Evolutionary conservation across 1,284 basidiomycete species (phyloP), one percentile per base, ranked within the genome.

Genomic region (Salmacisia buchloeana): DNA sequence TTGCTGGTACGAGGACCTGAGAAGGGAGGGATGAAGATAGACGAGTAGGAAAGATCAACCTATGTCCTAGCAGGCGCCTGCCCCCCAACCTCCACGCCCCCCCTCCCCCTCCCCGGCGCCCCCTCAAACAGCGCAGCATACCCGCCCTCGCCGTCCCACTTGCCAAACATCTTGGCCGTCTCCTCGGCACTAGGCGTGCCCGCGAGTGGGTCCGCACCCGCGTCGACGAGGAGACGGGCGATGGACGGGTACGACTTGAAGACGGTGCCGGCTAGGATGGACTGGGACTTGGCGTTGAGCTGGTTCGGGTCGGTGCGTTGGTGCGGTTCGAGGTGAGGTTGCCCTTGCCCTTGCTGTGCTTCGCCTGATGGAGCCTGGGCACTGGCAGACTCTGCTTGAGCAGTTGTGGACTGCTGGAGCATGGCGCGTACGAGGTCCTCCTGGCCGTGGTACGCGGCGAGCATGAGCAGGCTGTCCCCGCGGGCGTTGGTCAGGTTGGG

Each of bases 381-480:
- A n/a, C n/a, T 52, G 46, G 46, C 46, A 9, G 5, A 9, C 29
- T 52, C 46, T 27, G 46, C 4, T 31, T 25, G 9, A 7, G 46
- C 29, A 1, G 15, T 21, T 45, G 43, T 52, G 15, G 54, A 23
- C 12, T 34, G 23, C 9, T 61, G 34, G 21, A 72, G 62, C 74
- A 92, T 87, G 0, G 86, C 84, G 76, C 80, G 80, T 0, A 86
- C 83, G 21, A 89, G 84, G 1, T 83, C 81, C 0, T 81, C 75
- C 69, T 91, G 89, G 0, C 90, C 89, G 45, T 87, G 86, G 77
- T 92, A 92, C 2, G 89, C 84, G 2, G 89, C 87, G 43, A 92
- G 85, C 89, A 92, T 92, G 63, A 92, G 83, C 5, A 91, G 82
- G 31, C 69, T 72, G 49, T 78, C 73, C 18, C 74, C 76, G 27